phyloP scores from a whole-genome alignment of 768 basidiomycete species.

The Chlorophyllum brunneum region DNA sequence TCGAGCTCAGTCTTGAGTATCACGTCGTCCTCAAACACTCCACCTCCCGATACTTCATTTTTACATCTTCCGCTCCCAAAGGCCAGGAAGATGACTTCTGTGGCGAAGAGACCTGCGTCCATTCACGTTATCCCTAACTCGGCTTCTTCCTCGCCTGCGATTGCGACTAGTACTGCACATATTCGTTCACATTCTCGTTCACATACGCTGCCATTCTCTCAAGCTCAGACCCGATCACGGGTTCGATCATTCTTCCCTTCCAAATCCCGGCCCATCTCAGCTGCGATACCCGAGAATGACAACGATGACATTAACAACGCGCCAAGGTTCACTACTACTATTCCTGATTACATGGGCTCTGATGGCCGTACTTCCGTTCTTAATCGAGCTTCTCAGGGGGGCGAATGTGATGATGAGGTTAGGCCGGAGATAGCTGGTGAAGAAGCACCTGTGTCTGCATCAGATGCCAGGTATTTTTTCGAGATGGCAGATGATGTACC shows the following conservation, averaged over 20 bases:
- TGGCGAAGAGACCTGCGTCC: constrained; percentile 24
- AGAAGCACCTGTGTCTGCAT: constrained; percentile 23
- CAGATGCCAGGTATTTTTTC: constrained; percentile 19
- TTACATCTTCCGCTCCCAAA: background rate
- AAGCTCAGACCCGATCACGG: background rate
- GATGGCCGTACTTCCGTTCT: constrained; percentile 21
- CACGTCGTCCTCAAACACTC: background rate
- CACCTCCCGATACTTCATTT: constrained; percentile 15
- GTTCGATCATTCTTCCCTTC: background rate
- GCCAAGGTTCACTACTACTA: background rate
- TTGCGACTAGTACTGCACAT: too few species aligned
- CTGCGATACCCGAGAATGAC: background rate
- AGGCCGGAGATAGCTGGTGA: constrained; percentile 38
- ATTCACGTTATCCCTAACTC: constrained; percentile 21
- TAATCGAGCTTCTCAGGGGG: constrained; percentile 24
- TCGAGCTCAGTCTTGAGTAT: background rate
- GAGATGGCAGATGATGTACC: constrained; percentile 29
- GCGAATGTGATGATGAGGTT: constrained; percentile 21
- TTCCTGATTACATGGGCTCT: background rate
- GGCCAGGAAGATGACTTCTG: constrained; percentile 21
- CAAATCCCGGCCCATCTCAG: constrained; percentile 8
- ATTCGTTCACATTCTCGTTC: constrained; percentile 1
- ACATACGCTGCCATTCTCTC: background rate
- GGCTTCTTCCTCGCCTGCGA: background rate
- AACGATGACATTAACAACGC: background rate